Evolutionary conservation across 192 early-diverging fungal genomes (phyloP).

Genomic region (Dissophora ornata): DNA sequence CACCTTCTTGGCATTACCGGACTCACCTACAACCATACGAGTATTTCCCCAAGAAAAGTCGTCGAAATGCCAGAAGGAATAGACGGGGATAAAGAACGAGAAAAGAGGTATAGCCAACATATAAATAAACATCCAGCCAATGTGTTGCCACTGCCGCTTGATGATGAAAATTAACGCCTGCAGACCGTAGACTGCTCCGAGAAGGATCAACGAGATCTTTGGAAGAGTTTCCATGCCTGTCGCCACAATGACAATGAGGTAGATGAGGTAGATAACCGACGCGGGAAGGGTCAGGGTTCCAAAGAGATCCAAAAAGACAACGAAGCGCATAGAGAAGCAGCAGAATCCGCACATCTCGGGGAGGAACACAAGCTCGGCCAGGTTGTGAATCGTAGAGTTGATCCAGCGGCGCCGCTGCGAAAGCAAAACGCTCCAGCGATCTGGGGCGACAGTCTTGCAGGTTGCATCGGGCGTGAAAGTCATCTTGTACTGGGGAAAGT

Average conservation of each 20-base stretch:
- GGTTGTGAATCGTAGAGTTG: conserved; percentile 97
- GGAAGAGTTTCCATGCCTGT: conserved; percentile 76
- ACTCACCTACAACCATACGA: conserved; percentile 81
- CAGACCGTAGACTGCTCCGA: conserved; percentile 88
- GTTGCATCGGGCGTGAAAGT: conserved; percentile 92
- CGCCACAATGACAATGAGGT: conserved; percentile 80
- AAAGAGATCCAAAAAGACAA: conserved; percentile 93
- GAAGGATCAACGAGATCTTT: conserved; percentile 79
- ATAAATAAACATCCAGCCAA: conserved; percentile 90
- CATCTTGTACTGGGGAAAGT: conserved; percentile 95
- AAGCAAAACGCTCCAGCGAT: conserved; percentile 87
- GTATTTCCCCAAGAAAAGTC: conserved; percentile 99
- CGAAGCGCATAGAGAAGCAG: conserved; percentile 98
- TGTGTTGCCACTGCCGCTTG: conserved; percentile 78
- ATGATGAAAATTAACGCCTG: conserved; percentile 76
- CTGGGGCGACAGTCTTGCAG: conserved; percentile 92
- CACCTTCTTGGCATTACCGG: conserved; percentile 66
- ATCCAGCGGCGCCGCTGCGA: conserved; percentile 99
- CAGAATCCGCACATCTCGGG: conserved; percentile 94
- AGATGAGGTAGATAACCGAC: conserved; percentile 82
- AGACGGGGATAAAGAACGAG: conserved; percentile 91
- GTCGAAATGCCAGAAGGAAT: conserved; percentile 99
- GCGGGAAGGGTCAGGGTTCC: conserved; percentile 82
- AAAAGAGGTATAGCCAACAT: conserved; percentile 92
- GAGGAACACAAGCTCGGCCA: conserved; percentile 88